Percentiles rank a stretch among this genome's conserved stretches.
Conservation (phyloP, 371 early-diverging fungal species). For the Haplosporangium sp. region DNA sequence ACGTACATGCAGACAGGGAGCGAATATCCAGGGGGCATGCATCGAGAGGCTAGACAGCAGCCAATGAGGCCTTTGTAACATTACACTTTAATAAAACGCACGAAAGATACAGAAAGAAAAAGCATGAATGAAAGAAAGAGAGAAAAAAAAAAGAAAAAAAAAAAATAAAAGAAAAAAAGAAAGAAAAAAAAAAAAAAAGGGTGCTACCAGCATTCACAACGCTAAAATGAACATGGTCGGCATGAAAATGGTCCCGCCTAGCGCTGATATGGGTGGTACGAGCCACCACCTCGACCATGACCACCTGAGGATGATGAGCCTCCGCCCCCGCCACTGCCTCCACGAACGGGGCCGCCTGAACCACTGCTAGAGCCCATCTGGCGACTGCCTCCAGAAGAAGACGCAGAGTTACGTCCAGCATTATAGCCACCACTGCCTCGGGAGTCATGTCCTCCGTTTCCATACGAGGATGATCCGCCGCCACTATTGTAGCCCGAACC, state of each 20-base stretch:
- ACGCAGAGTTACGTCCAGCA: conserved; percentile 12
- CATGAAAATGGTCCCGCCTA: neutral
- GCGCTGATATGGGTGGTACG: conserved; percentile 54
- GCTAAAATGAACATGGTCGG: too few species aligned
- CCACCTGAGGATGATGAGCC: conserved; percentile 28
- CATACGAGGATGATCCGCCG: conserved; percentile 18
- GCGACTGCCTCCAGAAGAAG: conserved; percentile 28
- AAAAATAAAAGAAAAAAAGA: too few species aligned
- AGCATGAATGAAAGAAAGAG: too few species aligned
- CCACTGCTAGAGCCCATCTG: conserved; percentile 48
- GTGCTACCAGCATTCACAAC: too few species aligned
- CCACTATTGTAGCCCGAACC: conserved; percentile 5
- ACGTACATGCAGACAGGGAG: too few species aligned
- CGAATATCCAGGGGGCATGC: neutral
- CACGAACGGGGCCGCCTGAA: conserved; percentile 52
- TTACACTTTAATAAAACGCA: too few species aligned
- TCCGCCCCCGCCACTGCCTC: conserved; percentile 21
- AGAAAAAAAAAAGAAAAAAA: too few species aligned
- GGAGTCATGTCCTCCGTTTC: conserved; percentile 38
- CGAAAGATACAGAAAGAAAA: too few species aligned
- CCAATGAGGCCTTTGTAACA: too few species aligned
- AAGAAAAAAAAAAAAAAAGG: too few species aligned
- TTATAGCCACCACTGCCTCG: conserved; percentile 40
- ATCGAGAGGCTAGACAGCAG: too few species aligned
- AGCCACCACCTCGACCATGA: conserved; percentile 41